Base-by-base conservation (phyloP, 2,329 filamentous ascomycete genomes). In the Berkeleyomyces rouxiae region DNA sequence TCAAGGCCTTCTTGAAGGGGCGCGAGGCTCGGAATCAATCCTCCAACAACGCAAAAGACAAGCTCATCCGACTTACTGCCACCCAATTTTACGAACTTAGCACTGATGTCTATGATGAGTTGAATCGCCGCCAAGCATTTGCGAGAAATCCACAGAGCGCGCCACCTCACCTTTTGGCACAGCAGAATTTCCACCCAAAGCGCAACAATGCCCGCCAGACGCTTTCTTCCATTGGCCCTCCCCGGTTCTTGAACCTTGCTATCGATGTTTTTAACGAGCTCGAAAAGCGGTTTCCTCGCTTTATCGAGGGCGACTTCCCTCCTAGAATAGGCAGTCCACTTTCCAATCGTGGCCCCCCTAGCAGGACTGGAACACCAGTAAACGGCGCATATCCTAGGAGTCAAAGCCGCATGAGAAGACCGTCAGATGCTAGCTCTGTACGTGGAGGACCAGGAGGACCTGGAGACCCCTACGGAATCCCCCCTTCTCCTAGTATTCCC, bases 1-100 rank as follows among this genome's bases (percentile, higher is more conserved):
- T 97, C 66, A 88, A 86, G 74, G 79, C 80, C 68, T 95, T 88
- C 70, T 79, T 96, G 80, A 67, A 84, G 82, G 49, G 80, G 83
- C 85, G 85, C 69, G 87, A 95, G 72, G 88, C 90, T 68, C 80
- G 82, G 57, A 65, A 64, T 23, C 81, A 83, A 59, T 86, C 85
- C 60, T 85, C 89, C 37, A 96, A 95, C 74, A 87, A 91, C 74
- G 93, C 93, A 63, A 86, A 91, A 70, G 93, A 97, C 74, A 99
- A 99, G 78, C 80, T 97, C 63, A 79, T 96, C 65, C 84, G 92
- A 64, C 80, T 99, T 60, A 96, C 91, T 0, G 79, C 87, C 1
- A 89, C 95, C 37, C 93, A 99, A 73, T 97, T 99, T 73, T 90
- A 95, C 74, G 93, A 99, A 75, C 81, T 99, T 66, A 96, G 91